These are phyloP conservation scores for Chlorella vulgaris DNA, from an alignment of 139 green algal genomes.

Conservation along the genomic window DNA sequence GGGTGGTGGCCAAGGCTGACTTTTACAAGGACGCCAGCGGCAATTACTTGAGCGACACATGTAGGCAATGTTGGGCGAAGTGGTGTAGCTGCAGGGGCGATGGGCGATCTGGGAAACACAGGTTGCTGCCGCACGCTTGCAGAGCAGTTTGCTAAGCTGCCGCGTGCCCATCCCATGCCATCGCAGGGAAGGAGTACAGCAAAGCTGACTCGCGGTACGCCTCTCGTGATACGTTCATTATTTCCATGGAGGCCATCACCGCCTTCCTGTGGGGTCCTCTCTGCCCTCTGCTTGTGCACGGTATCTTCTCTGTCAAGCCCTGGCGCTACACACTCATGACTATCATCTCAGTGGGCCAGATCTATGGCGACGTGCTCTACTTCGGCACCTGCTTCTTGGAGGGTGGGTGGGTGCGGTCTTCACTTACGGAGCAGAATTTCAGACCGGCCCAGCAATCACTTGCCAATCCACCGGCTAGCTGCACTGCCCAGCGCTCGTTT, in stretches of 20 bases:
- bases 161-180: too few species aligned
- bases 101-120: too few species aligned
- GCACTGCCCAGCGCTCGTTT: background rate
- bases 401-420: slow-evolving; percentile 44
- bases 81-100: background rate
- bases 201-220: slow-evolving; percentile 90
- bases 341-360: slow-evolving; percentile 81
- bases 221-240: slow-evolving; percentile 82
- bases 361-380: slow-evolving; percentile 93
- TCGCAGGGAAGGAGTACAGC: slow-evolving; percentile 91
- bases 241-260: slow-evolving; percentile 86
- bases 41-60: slow-evolving; percentile 82
- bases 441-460: background rate
- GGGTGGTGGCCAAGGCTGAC: slow-evolving; percentile 69
- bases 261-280: slow-evolving; percentile 80
- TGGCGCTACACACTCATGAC: slow-evolving; percentile 75
- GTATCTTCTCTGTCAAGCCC: slow-evolving; percentile 45
- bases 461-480: background rate
- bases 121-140: too few species aligned
- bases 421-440: too few species aligned
- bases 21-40: slow-evolving; percentile 75
- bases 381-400: slow-evolving; percentile 79
- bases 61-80: slow-evolving; percentile 41
- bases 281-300: slow-evolving; percentile 72
- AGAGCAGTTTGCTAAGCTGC: too few species aligned